Conservation (phyloP, 129 eudicot genomes). For the Centrapalus pauciflorus region DNA sequence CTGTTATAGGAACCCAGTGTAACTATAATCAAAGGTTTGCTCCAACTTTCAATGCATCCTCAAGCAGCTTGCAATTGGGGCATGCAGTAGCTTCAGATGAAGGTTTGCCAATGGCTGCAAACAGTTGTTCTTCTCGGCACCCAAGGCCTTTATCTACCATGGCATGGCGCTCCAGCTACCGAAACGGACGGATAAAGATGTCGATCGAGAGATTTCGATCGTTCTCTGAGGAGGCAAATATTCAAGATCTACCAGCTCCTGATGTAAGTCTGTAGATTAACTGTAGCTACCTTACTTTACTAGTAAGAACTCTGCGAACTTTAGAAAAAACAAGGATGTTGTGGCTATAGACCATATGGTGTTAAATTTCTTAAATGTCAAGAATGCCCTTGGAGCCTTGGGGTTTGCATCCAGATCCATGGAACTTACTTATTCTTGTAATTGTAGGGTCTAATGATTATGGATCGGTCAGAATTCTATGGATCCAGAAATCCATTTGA, state of each 20-base stretch:
- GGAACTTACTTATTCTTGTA: slow-evolving; percentile 13
- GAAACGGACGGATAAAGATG: slow-evolving; percentile 37
- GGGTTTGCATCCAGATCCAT: neutral
- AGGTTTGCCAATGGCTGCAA: slow-evolving; percentile 25
- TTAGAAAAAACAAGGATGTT: neutral
- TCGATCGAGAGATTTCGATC: slow-evolving; percentile 37
- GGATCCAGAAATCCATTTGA: slow-evolving; percentile 45
- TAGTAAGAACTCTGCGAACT: neutral
- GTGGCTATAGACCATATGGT: neutral
- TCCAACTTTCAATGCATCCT: slow-evolving; percentile 36
- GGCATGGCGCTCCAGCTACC: slow-evolving; percentile 38
- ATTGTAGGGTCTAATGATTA: slow-evolving; percentile 47
- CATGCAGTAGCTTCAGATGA: slow-evolving; percentile 51
- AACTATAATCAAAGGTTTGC: slow-evolving; percentile 38
- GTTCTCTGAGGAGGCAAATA: slow-evolving; percentile 25
- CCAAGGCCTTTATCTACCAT: slow-evolving; percentile 26
- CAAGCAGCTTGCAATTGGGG: slow-evolving; percentile 35
- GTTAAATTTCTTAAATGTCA: neutral
- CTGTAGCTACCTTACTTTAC: neutral
- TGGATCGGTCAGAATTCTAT: slow-evolving; percentile 40
- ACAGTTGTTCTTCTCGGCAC: slow-evolving; percentile 38
- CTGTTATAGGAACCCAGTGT: slow-evolving; percentile 38
- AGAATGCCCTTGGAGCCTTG: neutral
- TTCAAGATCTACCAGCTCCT: slow-evolving; percentile 35
- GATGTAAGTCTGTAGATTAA: slow-evolving; percentile 34